phyloP scores from a whole-genome alignment of 1,284 basidiomycete species.

The Agaricales sp. region DNA sequence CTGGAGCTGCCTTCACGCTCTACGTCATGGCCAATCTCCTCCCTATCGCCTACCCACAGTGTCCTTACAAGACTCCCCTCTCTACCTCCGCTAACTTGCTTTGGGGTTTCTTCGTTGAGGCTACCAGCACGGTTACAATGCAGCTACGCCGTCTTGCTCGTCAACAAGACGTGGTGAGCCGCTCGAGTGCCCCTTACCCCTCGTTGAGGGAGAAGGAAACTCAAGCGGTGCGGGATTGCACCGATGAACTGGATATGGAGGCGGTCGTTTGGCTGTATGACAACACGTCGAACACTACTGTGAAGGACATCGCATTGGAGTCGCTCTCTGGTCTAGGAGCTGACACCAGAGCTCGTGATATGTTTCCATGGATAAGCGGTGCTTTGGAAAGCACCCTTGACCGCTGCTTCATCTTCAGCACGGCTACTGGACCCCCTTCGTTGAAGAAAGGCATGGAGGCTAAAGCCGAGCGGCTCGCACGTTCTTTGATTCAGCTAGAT shows the following conservation, averaged over 20 bases:
- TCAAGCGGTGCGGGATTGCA: background rate
- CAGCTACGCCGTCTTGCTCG: background rate
- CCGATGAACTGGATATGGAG: background rate
- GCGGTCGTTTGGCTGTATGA: background rate
- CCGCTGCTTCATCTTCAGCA: background rate
- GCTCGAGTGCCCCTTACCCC: background rate
- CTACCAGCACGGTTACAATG: background rate
- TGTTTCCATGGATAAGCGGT: background rate
- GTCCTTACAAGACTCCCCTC: too few relatives aligned
- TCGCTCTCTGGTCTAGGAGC: background rate
- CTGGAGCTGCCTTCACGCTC: slow-evolving; percentile 24
- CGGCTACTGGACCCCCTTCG: background rate
- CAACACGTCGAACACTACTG: background rate
- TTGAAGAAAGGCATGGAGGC: background rate
- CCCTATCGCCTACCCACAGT: slow-evolving; percentile 27
- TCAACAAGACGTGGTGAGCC: background rate
- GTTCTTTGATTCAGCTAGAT: background rate
- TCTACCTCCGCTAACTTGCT: slow-evolving; percentile 11
- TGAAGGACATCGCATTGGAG: background rate
- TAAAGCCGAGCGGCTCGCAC: background rate
- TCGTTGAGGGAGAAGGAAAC: background rate
- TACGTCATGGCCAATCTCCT: slow-evolving; percentile 27
- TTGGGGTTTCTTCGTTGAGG: background rate
- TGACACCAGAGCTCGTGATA: too few relatives aligned
- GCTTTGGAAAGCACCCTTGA: background rate